Conservation (phyloP, 2,329 filamentous ascomycete genomes). For the Diaporthe vaccinii region DNA sequence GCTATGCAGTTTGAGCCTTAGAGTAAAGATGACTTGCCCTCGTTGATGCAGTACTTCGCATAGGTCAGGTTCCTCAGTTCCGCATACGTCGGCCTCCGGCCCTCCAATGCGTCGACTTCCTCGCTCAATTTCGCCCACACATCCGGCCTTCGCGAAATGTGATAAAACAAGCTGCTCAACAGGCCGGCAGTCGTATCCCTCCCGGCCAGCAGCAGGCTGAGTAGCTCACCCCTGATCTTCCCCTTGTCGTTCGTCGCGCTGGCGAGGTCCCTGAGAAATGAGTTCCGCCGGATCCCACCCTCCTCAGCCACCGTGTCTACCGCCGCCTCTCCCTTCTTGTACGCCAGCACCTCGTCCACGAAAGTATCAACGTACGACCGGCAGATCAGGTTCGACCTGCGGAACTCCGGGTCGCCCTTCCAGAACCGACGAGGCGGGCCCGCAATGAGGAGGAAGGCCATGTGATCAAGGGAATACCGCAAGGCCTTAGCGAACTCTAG, state of each 20-base stretch:
- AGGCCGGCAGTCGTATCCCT: constrained; percentile 26
- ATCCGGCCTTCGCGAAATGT: background rate
- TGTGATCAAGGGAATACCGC: background rate
- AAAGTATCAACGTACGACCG: background rate
- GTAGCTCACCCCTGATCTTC: background rate
- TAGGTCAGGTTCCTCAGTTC: background rate
- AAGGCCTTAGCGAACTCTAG: constrained; percentile 1
- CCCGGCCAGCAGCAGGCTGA: constrained; percentile 19
- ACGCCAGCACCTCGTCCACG: constrained; percentile 7
- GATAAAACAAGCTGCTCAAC: constrained; percentile 6
- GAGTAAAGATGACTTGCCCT: background rate
- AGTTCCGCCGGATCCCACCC: background rate
- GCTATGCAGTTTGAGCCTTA: background rate
- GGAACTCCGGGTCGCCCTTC: background rate
- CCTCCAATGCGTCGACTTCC: background rate
- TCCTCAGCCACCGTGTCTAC: background rate
- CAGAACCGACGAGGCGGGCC: background rate
- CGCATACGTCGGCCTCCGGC: background rate
- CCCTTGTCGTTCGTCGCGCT: background rate
- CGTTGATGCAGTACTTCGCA: constrained; percentile 17
- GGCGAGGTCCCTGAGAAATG: constrained; percentile 4
- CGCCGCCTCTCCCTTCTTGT: background rate
- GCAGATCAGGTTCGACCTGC: constrained; percentile 1
- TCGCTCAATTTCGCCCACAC: background rate
- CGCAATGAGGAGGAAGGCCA: background rate